Base-by-base conservation (phyloP, 768 basidiomycete species). In the Terana coerulea region DNA sequence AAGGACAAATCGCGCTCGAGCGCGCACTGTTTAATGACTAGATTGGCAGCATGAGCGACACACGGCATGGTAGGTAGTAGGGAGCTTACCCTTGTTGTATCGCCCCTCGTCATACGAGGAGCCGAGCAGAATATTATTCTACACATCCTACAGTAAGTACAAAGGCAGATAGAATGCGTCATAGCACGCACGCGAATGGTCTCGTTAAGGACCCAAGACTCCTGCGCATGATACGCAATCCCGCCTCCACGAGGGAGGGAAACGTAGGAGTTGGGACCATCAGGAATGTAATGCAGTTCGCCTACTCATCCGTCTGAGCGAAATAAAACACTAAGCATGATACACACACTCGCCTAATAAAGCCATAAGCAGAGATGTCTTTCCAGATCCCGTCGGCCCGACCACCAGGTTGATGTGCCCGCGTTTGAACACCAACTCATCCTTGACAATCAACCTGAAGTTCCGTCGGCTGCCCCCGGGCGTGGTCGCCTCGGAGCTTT, bases 191-290 rank as follows among this genome's bases (percentile, higher is more conserved):
- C 84, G 61, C 69, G 73, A 47, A 90, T 87, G 0, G 86, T 89
- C 52, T 86, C 86, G 56, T 90, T 91, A 64, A 84, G 79, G 2
- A 91, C 83, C 89, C 89, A 95, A 3, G 86, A 82, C 62, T 91
- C 88, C 64, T 95, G 91, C 3, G 86, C 84, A 5, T 86, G 86
- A 62, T 88, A 91, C 2, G 88, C 83, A 28, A 95, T 76, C 3
- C 90, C 89, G 1, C 74, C 75, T 1, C 69, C 69, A 1, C 88
- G 74, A 25, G 91, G 91, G 6, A 94, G 76, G 56, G 79, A 82
- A 63, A 77, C 88, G 75, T 79, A 86, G 0, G 87, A 82, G 29
- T 79, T 75, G 2, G 78, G 71, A 11, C 69, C 64, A 14, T 71
- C 69, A 1, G 75, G 77, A 9, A 75, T 65, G 59, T 80, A 83